phyloP scores from a whole-genome alignment of 495 filamentous ascomycete genomes.

The Stereocaulon alpinum region DNA sequence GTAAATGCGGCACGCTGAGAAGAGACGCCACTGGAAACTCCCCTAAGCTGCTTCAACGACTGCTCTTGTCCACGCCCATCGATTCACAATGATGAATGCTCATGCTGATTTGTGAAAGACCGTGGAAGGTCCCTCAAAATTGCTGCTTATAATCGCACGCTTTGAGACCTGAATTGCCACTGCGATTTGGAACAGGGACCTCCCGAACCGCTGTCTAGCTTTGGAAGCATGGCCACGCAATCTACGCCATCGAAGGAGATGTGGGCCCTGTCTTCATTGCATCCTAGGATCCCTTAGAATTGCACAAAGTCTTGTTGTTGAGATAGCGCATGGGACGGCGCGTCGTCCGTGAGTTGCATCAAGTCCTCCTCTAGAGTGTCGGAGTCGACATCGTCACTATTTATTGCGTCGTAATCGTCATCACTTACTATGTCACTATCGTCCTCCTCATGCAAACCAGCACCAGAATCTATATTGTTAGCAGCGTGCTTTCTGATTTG shows the following conservation, averaged over 20 bases:
- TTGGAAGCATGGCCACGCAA: background rate
- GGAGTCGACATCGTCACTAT: conserved; percentile 82
- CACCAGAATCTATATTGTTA: conserved; percentile 26
- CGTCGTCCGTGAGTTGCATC: conserved; percentile 34
- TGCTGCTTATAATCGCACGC: background rate
- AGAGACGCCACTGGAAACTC: background rate
- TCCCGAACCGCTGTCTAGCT: background rate
- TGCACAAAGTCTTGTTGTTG: conserved; percentile 62
- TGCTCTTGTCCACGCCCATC: background rate
- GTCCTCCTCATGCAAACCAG: conserved; percentile 38
- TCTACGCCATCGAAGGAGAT: background rate
- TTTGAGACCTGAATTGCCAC: background rate
- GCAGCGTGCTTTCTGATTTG: conserved; percentile 52
- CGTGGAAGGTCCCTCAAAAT: background rate
- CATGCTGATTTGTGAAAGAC: background rate
- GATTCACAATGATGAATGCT: background rate
- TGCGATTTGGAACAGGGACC: background rate
- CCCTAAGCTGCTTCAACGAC: background rate
- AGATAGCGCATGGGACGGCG: conserved; percentile 43
- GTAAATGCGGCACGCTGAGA: background rate
- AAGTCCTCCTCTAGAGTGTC: conserved; percentile 70
- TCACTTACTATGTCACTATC: conserved; percentile 76
- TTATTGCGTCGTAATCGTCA: conserved; percentile 61
- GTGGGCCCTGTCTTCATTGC: background rate
- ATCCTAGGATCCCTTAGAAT: conserved; percentile 31